These are phyloP conservation scores for Agrocybe pediades DNA, from an alignment of 768 basidiomycete genomes.

Conservation along the genomic window DNA sequence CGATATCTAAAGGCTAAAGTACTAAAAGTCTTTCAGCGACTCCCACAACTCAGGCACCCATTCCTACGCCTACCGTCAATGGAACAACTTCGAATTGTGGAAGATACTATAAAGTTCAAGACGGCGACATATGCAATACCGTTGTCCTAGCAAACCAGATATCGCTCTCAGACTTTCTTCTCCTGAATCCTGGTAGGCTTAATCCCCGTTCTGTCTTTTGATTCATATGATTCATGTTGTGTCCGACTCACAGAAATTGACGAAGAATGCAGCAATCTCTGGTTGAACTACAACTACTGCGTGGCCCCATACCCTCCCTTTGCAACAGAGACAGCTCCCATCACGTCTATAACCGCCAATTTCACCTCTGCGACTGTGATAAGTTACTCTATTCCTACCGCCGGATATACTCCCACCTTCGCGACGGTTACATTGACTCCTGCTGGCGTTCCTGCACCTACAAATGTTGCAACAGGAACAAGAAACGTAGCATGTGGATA, in stretches of 20 bases:
- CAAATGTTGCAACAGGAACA: conserved; percentile 19
- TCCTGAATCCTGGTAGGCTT: not conserved
- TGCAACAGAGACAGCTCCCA: not conserved
- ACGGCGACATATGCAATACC: conserved; percentile 1
- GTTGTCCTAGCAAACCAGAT: not conserved
- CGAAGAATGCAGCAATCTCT: conserved; percentile 8
- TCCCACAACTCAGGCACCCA: conserved; percentile 2
- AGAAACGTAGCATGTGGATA: conserved; percentile 21
- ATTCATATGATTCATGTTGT: no score
- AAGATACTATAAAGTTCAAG: conserved; percentile 5
- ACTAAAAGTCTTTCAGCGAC: not conserved
- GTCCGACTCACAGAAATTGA: not conserved
- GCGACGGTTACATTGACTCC: not conserved
- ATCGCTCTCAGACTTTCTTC: not conserved
- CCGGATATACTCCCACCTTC: not conserved
- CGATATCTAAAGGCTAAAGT: not conserved
- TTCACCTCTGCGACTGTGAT: conserved; percentile 1
- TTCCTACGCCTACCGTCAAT: not conserved
- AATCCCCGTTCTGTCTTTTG: no score
- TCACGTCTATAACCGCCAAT: conserved; percentile 1
- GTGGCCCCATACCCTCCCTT: conserved; percentile 8
- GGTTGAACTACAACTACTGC: conserved; percentile 5
- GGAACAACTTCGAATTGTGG: conserved; percentile 9
- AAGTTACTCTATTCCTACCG: not conserved
- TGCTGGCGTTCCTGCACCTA: conserved; percentile 6